Conservation (phyloP, 2,329 filamentous ascomycete species). For the Colletotrichum scovillei region DNA sequence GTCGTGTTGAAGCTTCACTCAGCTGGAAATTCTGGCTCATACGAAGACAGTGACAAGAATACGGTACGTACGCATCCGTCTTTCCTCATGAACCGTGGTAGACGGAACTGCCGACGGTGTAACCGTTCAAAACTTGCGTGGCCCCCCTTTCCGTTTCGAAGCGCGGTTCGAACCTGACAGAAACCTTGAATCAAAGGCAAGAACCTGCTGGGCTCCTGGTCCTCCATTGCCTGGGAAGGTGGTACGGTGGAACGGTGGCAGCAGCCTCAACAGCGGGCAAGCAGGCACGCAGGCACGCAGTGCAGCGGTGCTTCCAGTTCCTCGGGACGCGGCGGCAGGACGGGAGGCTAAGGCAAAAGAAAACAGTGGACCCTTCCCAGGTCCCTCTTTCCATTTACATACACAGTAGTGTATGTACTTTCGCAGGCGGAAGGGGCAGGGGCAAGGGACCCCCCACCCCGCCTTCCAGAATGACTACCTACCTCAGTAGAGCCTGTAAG, state of each 20-base stretch:
- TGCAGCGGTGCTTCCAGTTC: constrained; percentile 19
- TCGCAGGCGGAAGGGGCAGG: background rate
- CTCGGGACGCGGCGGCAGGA: constrained; percentile 32
- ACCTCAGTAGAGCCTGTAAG: background rate
- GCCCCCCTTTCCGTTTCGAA: constrained; percentile 9
- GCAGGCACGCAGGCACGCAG: too few relatives aligned
- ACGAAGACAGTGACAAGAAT: too few relatives aligned
- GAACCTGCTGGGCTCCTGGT: background rate
- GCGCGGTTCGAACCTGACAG: background rate
- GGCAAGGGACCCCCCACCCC: background rate
- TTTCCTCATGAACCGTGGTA: too few relatives aligned
- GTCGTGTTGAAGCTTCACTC: background rate
- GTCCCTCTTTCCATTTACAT: too few relatives aligned
- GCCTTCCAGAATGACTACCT: background rate
- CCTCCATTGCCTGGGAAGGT: background rate
- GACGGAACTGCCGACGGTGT: background rate
- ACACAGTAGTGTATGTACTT: too few relatives aligned
- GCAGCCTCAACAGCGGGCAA: background rate
- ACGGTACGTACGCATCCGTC: too few relatives aligned
- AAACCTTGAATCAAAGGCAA: background rate
- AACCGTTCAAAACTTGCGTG: background rate
- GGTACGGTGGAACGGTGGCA: background rate
- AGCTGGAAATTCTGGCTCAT: background rate
- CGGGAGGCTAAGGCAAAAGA: constrained; percentile 16
- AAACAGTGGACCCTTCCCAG: background rate